Evolutionary conservation across 1,284 basidiomycete genomes (phyloP).

Genomic region (Ganoderma resinaceum): DNA sequence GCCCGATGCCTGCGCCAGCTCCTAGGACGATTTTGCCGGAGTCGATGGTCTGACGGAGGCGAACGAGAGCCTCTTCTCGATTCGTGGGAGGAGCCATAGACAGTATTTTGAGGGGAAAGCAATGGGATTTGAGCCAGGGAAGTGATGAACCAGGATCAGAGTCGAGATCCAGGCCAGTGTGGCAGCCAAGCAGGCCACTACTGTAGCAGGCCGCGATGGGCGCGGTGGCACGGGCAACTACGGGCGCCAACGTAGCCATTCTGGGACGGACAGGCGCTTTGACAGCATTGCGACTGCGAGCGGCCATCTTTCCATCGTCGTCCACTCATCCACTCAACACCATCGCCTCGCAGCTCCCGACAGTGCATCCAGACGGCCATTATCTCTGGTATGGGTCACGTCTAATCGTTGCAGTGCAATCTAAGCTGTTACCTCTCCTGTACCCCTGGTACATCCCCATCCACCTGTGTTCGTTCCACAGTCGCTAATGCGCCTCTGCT

Average conservation of each 20-base stretch:
- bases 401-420: background rate
- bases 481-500: background rate
- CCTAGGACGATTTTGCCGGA: conserved; percentile 32
- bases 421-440: background rate
- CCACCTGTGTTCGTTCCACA: background rate
- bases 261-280: background rate
- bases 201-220: no score
- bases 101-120: background rate
- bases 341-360: background rate
- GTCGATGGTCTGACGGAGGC: conserved; percentile 30
- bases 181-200: no score
- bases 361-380: background rate
- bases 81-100: conserved; percentile 30
- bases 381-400: background rate
- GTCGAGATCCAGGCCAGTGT: background rate
- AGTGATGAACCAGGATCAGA: background rate
- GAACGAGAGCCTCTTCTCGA: conserved; percentile 30
- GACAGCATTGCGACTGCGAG: no score
- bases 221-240: no score
- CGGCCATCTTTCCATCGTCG: background rate
- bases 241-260: background rate
- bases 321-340: background rate
- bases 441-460: background rate
- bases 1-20: conserved; percentile 35
- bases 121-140: background rate